Conservation (phyloP, 139 green algal species). For the Micractinium conductrix region DNA sequence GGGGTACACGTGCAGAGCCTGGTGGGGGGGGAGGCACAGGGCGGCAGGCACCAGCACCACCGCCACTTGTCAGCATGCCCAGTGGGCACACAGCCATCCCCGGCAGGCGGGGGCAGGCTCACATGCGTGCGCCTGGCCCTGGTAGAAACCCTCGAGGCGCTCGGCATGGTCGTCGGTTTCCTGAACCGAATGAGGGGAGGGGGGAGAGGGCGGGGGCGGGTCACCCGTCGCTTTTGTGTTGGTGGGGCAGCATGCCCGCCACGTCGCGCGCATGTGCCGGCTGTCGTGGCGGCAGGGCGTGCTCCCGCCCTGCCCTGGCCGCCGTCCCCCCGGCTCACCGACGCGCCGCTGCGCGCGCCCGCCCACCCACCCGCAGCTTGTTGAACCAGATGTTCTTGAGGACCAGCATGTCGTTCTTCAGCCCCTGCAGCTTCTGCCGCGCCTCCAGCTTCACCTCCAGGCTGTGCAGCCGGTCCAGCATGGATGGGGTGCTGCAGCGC, state of each 20-base stretch:
- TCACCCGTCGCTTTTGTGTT: too few species aligned
- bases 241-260: too few species aligned
- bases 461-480: slow-evolving; percentile 37
- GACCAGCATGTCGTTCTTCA: slow-evolving; percentile 33
- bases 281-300: too few species aligned
- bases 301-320: too few species aligned
- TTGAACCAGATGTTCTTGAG: slow-evolving; percentile 91
- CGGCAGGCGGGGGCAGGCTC: too few species aligned
- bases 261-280: too few species aligned
- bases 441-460: slow-evolving; percentile 25
- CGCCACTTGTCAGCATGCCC: too few species aligned
- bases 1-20: too few species aligned
- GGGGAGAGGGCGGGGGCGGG: slow-evolving; percentile 15
- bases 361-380: slow-evolving; percentile 35
- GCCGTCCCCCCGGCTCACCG: background rate
- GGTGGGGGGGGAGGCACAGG: background rate
- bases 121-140: slow-evolving; percentile 80
- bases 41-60: too few species aligned
- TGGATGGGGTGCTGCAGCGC: slow-evolving; percentile 7
- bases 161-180: slow-evolving; percentile 74
- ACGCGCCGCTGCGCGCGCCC: too few species aligned
- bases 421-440: slow-evolving; percentile 32
- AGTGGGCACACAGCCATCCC: too few species aligned
- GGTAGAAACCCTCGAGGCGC: slow-evolving; percentile 89
- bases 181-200: background rate